Percentiles rank a stretch among this genome's conserved stretches.
Conservation (phyloP, 73 alveolate genomes). For the Tetrahymena thermophila region DNA sequence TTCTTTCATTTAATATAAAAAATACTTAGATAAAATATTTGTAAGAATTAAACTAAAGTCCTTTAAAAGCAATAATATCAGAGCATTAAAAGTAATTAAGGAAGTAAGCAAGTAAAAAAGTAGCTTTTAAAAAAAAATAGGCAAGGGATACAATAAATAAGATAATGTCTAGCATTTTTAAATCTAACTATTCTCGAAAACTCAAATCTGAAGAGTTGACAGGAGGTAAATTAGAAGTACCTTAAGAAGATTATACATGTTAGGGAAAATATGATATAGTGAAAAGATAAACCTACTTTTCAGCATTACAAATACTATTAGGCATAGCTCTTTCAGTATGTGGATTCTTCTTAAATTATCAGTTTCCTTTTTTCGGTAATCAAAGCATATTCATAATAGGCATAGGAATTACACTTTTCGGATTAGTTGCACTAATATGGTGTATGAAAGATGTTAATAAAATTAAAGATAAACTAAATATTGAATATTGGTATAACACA, state of each 20-base stretch:
- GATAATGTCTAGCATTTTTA: background rate
- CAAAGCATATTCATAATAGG: background rate
- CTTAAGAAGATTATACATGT: background rate
- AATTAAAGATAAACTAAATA: background rate
- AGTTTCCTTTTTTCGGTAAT: background rate
- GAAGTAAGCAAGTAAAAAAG: too few species aligned
- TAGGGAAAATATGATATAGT: background rate
- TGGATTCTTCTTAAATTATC: background rate
- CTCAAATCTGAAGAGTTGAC: background rate
- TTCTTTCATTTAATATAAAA: background rate
- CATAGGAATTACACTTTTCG: background rate
- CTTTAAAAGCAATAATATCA: background rate
- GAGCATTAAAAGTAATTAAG: background rate
- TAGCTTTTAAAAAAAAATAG: background rate
- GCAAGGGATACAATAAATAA: background rate
- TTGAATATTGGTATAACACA: background rate
- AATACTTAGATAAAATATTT: too few species aligned
- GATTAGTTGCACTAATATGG: background rate
- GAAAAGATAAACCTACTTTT: background rate
- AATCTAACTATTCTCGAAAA: background rate
- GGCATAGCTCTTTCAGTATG: background rate
- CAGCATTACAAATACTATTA: background rate
- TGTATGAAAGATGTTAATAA: background rate
- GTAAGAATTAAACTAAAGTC: background rate
- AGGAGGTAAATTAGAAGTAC: background rate